Evolutionary conservation across 441 rosid species (phyloP).

Genomic region (Arabidopsis hybrid): DNA sequence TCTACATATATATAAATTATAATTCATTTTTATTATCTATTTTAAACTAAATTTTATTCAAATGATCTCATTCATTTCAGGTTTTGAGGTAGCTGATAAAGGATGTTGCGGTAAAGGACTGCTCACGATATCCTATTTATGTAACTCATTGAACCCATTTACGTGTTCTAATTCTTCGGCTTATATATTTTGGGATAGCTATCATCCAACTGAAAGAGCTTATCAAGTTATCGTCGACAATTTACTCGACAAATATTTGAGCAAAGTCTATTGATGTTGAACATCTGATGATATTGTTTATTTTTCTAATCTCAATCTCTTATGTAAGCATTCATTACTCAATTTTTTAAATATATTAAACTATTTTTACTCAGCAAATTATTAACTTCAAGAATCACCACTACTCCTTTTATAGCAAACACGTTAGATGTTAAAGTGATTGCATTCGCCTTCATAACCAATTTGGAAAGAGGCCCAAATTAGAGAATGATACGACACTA

Average conservation of each 20-base stretch:
- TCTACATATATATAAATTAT: no score
- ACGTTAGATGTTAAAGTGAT: no score
- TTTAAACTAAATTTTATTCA: background rate
- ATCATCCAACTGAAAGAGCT: slow-evolving; percentile 70
- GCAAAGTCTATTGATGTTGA: background rate
- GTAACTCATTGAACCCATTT: slow-evolving; percentile 30
- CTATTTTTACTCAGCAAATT: background rate
- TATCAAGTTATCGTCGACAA: slow-evolving; percentile 45
- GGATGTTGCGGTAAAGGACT: slow-evolving; percentile 31
- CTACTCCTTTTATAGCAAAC: no score
- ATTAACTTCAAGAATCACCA: background rate
- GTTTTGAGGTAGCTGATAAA: slow-evolving; percentile 38
- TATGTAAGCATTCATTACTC: background rate
- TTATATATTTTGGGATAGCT: slow-evolving; percentile 40
- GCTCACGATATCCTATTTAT: slow-evolving; percentile 14
- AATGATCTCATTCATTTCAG: background rate
- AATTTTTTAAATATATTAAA: background rate
- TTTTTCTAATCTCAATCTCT: background rate
- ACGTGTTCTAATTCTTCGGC: slow-evolving; percentile 59
- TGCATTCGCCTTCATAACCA: no score
- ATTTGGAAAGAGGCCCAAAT: no score
- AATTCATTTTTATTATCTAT: background rate
- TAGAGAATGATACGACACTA: no score
- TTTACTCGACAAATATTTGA: slow-evolving; percentile 28
- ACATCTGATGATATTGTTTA: background rate